Percentiles rank a stretch among this genome's conserved stretches.
These are phyloP conservation scores for Echria macrotheca DNA, from an alignment of 495 filamentous ascomycete species.

Conservation along the genomic window DNA sequence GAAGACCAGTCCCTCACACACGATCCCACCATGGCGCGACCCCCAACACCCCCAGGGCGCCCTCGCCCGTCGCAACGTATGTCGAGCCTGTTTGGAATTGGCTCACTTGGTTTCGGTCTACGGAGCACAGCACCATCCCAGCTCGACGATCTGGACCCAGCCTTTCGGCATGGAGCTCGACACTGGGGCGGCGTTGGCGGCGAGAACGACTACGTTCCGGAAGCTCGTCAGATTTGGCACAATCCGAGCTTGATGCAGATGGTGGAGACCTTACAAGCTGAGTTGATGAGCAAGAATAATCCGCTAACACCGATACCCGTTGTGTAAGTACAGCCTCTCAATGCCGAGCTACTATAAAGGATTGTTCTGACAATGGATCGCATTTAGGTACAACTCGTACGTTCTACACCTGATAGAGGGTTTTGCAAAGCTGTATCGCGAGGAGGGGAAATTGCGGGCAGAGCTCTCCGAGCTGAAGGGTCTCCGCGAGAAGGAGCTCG, in stretches of 20 bases:
- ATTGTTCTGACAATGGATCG: not conserved
- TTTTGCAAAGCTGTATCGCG: conserved; percentile 20
- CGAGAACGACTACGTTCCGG: not conserved
- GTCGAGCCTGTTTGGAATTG: not conserved
- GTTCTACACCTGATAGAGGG: conserved; percentile 38
- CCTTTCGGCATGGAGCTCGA: not conserved
- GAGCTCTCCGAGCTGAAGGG: conserved; percentile 26
- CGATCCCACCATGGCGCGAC: not conserved
- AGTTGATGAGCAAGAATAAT: conserved; percentile 28
- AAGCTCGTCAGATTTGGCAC: conserved; percentile 25
- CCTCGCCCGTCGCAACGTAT: not conserved
- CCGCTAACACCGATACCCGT: conserved; percentile 28
- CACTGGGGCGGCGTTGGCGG: not conserved
- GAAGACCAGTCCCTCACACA: not conserved
- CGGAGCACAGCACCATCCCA: not conserved
- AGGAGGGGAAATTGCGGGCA: conserved; percentile 14
- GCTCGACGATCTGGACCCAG: not conserved
- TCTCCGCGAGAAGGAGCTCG: conserved; percentile 33
- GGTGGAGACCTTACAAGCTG: conserved; percentile 35
- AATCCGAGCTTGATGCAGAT: conserved; percentile 39
- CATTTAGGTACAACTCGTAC: conserved; percentile 34
- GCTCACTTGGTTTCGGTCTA: not conserved
- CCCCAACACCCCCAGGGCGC: not conserved
- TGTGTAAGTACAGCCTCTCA: conserved; percentile 11
- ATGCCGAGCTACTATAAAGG: not conserved